A percentile compares a stretch with the other conserved stretches of the same genome.
phyloP scores from a whole-genome alignment of 768 basidiomycete genomes.

The Plicaturopsis crispa region DNA sequence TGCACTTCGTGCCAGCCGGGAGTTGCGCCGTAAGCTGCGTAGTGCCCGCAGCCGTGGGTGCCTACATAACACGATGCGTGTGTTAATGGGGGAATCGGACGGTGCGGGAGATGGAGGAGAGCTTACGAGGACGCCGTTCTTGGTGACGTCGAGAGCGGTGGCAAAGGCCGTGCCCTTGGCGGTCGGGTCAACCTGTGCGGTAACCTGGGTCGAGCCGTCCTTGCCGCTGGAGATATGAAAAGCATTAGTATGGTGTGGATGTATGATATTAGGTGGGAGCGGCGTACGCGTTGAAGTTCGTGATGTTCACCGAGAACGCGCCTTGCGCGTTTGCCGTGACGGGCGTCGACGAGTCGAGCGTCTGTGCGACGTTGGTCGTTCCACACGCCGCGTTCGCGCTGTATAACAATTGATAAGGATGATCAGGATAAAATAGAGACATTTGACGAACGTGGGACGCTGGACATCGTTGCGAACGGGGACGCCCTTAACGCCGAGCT shows the following conservation, averaged over 20 bases:
- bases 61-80: constrained; percentile 18
- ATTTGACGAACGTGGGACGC: constrained; percentile 16
- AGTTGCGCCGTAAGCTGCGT: constrained; percentile 35
- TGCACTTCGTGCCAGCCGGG: constrained; percentile 41
- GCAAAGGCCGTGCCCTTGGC: constrained; percentile 22
- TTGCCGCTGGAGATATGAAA: constrained; percentile 19
- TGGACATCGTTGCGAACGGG: constrained; percentile 19
- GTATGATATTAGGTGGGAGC: neutral
- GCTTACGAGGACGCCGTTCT: constrained; percentile 42
- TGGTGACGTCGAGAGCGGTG: constrained; percentile 32
- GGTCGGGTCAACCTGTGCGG: constrained; percentile 38
- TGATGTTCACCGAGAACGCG: constrained; percentile 29
- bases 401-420: no score
- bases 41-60: constrained; percentile 27
- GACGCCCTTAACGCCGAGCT: constrained; percentile 24
- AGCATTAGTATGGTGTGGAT: neutral
- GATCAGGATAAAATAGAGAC: no score
- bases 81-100: neutral
- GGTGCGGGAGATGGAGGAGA: neutral
- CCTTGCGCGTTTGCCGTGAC: constrained; percentile 25
- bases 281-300: constrained; percentile 42
- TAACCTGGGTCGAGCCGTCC: constrained; percentile 42
- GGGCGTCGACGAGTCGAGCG: constrained; percentile 27
- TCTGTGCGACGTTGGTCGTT: constrained; percentile 29
- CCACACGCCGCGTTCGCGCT: no score